Evolutionary conservation across 768 basidiomycete genomes (phyloP).

Genomic region (Boletales sp.): DNA sequence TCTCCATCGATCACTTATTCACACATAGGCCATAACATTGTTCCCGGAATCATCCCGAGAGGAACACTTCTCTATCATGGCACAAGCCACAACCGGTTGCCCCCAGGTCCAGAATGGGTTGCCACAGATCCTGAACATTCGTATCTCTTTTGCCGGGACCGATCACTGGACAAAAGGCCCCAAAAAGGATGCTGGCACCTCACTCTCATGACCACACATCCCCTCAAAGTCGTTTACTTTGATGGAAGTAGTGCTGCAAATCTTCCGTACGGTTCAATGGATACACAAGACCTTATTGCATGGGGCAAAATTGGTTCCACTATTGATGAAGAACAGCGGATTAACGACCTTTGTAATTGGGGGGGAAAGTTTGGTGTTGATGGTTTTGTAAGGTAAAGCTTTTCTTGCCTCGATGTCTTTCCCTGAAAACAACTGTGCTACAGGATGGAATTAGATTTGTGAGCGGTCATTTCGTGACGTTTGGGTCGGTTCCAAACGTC

Average conservation of each 20-base stretch:
- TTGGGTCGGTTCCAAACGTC: background rate
- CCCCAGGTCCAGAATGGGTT: slow-evolving; percentile 27
- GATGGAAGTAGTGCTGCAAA: slow-evolving; percentile 34
- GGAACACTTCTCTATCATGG: slow-evolving; percentile 34
- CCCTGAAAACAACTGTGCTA: background rate
- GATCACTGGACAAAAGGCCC: background rate
- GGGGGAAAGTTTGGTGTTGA: slow-evolving; percentile 28
- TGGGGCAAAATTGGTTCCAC: slow-evolving; percentile 18
- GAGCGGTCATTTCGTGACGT: slow-evolving; percentile 9
- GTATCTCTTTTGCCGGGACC: slow-evolving; percentile 34
- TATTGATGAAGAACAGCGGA: slow-evolving; percentile 21
- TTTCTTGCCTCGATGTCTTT: background rate
- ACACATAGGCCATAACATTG: slow-evolving; percentile 27
- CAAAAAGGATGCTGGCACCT: slow-evolving; percentile 16
- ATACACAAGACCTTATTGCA: slow-evolving; percentile 33
- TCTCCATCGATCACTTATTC: background rate
- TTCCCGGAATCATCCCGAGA: slow-evolving; percentile 27
- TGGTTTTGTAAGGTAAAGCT: slow-evolving; percentile 30
- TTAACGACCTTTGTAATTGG: slow-evolving; percentile 32
- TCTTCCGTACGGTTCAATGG: slow-evolving; percentile 29
- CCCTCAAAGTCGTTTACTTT: slow-evolving; percentile 32
- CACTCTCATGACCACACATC: slow-evolving; percentile 13
- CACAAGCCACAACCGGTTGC: slow-evolving; percentile 13
- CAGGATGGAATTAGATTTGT: slow-evolving; percentile 52
- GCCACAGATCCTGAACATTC: slow-evolving; percentile 33